Conservation (phyloP, 768 basidiomycete species). For the Panaeolus cyanescens region DNA sequence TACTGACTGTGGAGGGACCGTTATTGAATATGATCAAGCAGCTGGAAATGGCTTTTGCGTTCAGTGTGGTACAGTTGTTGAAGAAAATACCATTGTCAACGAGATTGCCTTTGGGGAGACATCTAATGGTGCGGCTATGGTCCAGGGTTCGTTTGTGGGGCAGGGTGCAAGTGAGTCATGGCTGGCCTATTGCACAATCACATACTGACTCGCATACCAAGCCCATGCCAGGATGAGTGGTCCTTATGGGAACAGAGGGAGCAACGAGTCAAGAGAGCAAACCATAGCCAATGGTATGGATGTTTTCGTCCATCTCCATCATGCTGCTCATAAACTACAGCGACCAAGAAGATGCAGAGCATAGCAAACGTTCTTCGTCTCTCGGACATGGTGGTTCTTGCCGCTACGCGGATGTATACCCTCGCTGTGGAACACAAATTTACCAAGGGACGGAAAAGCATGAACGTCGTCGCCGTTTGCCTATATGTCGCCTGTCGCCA, state of each 20-base stretch:
- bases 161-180: constrained; percentile 81
- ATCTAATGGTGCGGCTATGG: constrained; percentile 89
- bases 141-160: constrained; percentile 90
- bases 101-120: constrained; percentile 97
- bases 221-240: constrained; percentile 84
- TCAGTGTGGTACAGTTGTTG: constrained; percentile 85
- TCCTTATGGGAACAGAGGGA: constrained; percentile 79
- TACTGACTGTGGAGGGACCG: constrained; percentile 78
- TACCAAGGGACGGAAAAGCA: constrained; percentile 87
- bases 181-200: constrained; percentile 3
- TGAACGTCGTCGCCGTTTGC: constrained; percentile 95
- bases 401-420: constrained; percentile 87
- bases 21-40: constrained; percentile 83
- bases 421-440: constrained; percentile 95
- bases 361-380: constrained; percentile 78
- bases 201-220: constrained; percentile 26
- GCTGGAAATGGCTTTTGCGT: constrained; percentile 87
- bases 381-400: constrained; percentile 76
- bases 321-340: constrained; percentile 36
- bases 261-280: constrained; percentile 83
- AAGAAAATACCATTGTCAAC: constrained; percentile 91
- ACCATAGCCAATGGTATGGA: constrained; percentile 84
- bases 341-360: constrained; percentile 79
- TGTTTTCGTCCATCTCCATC: not conserved
- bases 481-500: constrained; percentile 93